Percentiles rank a stretch among this genome's conserved stretches.
Conservation (phyloP, 1,284 basidiomycete genomes). For the Peniophora sp. region DNA sequence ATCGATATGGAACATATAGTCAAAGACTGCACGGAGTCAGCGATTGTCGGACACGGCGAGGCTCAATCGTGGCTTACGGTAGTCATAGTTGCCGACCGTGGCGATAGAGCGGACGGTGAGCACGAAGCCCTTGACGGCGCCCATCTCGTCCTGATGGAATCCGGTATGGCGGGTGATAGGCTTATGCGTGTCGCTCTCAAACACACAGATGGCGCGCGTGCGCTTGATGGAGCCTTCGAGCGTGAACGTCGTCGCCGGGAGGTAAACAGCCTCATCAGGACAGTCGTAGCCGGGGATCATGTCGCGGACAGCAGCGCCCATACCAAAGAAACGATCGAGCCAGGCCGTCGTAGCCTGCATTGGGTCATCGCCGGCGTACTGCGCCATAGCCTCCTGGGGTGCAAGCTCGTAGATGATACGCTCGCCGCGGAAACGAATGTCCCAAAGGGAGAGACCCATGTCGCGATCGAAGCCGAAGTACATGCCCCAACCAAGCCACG, state of each 20-base stretch:
- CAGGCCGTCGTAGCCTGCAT: constrained; percentile 56
- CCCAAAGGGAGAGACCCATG: constrained; percentile 62
- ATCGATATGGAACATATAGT: constrained; percentile 60
- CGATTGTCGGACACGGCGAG: background rate
- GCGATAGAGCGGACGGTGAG: constrained; percentile 48
- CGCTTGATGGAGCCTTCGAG: constrained; percentile 33
- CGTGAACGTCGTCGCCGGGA: constrained; percentile 49
- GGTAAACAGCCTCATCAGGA: constrained; percentile 49
- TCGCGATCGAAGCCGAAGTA: constrained; percentile 59
- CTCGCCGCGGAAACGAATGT: constrained; percentile 54
- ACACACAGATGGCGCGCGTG: constrained; percentile 53
- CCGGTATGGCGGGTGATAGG: constrained; percentile 56
- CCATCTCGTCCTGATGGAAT: constrained; percentile 41
- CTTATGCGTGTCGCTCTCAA: constrained; percentile 50
- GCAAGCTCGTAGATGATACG: constrained; percentile 60
- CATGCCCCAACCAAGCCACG: constrained; percentile 60
- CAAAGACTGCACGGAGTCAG: constrained; percentile 32
- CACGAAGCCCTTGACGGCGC: constrained; percentile 52
- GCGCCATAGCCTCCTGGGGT: constrained; percentile 55
- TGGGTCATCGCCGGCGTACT: constrained; percentile 61
- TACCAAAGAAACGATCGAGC: constrained; percentile 61
- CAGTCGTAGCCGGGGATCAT: constrained; percentile 62
- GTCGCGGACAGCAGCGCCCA: constrained; percentile 41
- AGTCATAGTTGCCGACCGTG: constrained; percentile 55
- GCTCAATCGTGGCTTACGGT: background rate